A percentile compares a stretch with the other conserved stretches of the same genome.
These are phyloP conservation scores for Candida broadrunensis DNA, from an alignment of 805 yeast species.

Conservation along the genomic window DNA sequence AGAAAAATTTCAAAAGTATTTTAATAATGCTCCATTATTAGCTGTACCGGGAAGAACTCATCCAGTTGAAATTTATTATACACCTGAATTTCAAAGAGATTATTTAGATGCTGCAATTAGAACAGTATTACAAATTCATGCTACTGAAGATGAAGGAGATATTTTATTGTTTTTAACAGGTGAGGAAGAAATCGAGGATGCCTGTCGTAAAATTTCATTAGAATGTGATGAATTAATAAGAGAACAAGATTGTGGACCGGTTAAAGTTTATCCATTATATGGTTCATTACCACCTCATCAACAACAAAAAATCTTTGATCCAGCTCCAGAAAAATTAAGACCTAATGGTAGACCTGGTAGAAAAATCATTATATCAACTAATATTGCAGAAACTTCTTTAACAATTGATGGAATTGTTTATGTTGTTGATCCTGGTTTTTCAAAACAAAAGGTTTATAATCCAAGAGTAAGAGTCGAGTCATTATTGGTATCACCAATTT, in stretches of 20 bases:
- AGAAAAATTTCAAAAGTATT: constrained; percentile 87
- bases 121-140: constrained; percentile 94
- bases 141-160: constrained; percentile 93
- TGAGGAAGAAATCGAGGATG: constrained; percentile 97
- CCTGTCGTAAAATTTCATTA: constrained; percentile 80
- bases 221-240: constrained; percentile 88
- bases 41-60: constrained; percentile 98
- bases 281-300: constrained; percentile 96
- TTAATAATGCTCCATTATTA: constrained; percentile 85
- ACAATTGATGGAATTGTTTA: constrained; percentile 97
- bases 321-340: constrained; percentile 74
- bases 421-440: constrained; percentile 96
- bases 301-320: constrained; percentile 90
- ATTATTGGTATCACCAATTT: constrained; percentile 88
- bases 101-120: constrained; percentile 93
- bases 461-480: constrained; percentile 96
- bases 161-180: constrained; percentile 85
- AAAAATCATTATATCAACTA: constrained; percentile 87
- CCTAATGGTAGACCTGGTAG: constrained; percentile 90
- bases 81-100: constrained; percentile 95
- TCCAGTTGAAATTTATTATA: constrained; percentile 95
- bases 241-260: constrained; percentile 88
- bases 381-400: constrained; percentile 96
- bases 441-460: constrained; percentile 94
- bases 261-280: constrained; percentile 86